Percentiles rank a stretch among this genome's conserved stretches.
These are phyloP conservation scores for Tanacetum coccineum DNA, from an alignment of 129 eudicot species.

Conservation along the genomic window DNA sequence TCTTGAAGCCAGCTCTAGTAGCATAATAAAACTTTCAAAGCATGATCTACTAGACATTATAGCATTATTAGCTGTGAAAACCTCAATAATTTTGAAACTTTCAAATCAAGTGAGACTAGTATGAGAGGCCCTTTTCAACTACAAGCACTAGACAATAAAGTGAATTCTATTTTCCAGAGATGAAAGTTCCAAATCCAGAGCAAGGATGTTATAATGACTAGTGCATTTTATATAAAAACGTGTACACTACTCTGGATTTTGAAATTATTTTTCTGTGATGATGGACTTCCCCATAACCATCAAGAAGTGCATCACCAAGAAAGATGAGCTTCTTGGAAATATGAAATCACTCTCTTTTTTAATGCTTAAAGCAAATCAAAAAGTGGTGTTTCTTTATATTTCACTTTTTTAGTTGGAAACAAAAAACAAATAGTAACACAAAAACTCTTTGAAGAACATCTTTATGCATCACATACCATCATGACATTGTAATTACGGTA, in stretches of 20 bases:
- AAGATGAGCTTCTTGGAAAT: slow-evolving; percentile 30
- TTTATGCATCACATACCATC: not conserved
- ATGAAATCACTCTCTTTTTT: slow-evolving; percentile 20
- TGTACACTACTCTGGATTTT: slow-evolving; percentile 17
- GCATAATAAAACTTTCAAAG: slow-evolving; percentile 19
- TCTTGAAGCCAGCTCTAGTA: slow-evolving; percentile 22
- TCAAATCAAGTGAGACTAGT: slow-evolving; percentile 13
- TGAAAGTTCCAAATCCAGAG: slow-evolving; percentile 19
- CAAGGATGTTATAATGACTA: slow-evolving; percentile 1
- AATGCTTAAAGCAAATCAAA: slow-evolving; percentile 28
- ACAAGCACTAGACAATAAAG: slow-evolving; percentile 29
- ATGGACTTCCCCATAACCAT: slow-evolving; percentile 20
- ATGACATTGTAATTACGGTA: no score
- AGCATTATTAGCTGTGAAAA: not conserved
- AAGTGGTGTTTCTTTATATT: slow-evolving; percentile 24
- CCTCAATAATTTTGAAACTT: slow-evolving; percentile 10
- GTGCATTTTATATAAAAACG: slow-evolving; percentile 17
- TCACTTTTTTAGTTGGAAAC: slow-evolving; percentile 23
- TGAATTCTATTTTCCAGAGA: slow-evolving; percentile 2
- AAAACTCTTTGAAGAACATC: no score
- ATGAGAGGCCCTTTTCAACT: slow-evolving; percentile 24
- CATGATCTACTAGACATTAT: slow-evolving; percentile 9
- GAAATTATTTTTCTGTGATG: slow-evolving; percentile 9
- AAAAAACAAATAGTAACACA: not conserved
- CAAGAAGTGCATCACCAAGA: slow-evolving; percentile 32